Conservation (phyloP, 371 early-diverging fungal species). For the Rhizomucor miehei region DNA sequence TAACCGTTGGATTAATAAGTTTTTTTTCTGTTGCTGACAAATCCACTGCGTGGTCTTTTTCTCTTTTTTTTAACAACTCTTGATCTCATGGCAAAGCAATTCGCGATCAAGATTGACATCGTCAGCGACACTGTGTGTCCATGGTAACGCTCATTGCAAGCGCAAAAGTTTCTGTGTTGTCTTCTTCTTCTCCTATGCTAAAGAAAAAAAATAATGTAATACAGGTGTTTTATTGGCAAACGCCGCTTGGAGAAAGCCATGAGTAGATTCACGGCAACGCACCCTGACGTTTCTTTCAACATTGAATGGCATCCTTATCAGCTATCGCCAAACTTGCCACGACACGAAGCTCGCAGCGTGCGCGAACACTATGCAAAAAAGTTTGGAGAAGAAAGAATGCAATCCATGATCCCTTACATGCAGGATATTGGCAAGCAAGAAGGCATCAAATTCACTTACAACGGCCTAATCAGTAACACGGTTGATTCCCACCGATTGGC, state of each 20-base stretch:
- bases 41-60: too few species aligned
- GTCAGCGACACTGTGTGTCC: constrained; percentile 16
- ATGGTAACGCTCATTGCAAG: constrained; percentile 4
- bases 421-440: constrained; percentile 51
- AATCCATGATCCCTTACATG: constrained; percentile 49
- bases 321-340: constrained; percentile 50
- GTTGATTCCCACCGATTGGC: constrained; percentile 70
- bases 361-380: constrained; percentile 47
- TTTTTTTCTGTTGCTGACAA: too few species aligned
- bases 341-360: constrained; percentile 40
- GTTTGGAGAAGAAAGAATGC: constrained; percentile 54
- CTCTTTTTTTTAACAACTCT: too few species aligned
- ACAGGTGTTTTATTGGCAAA: constrained; percentile 67
- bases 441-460: constrained; percentile 61
- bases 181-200: background rate
- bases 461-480: constrained; percentile 63
- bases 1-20: too few species aligned
- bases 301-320: constrained; percentile 66
- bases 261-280: constrained; percentile 31
- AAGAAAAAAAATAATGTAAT: background rate
- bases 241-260: constrained; percentile 67
- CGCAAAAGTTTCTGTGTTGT: background rate
- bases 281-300: constrained; percentile 51
- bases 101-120: constrained; percentile 15
- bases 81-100: background rate